Conservation (phyloP, 352 stramenopile species). For the Pythium periplocum region DNA sequence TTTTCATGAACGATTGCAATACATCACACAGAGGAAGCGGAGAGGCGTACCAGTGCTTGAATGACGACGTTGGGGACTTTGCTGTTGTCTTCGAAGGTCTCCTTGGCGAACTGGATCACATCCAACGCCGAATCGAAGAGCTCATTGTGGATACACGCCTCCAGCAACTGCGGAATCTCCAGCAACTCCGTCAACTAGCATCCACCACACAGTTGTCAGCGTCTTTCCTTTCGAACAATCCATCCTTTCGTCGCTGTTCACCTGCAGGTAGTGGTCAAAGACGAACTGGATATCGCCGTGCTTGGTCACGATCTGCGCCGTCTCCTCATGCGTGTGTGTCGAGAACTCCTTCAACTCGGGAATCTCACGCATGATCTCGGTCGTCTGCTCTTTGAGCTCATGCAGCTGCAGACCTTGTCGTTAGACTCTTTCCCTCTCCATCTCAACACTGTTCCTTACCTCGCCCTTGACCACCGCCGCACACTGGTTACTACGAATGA, state of each 20-base stretch:
- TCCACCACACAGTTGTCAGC: slow-evolving; percentile 3
- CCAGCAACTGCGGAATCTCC: slow-evolving; percentile 96
- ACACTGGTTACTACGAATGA: slow-evolving; percentile 89
- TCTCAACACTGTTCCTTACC: slow-evolving; percentile 15
- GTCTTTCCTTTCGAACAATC: not conserved
- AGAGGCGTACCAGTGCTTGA: slow-evolving; percentile 34
- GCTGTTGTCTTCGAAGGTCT: slow-evolving; percentile 47
- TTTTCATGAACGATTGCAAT: too few relatives aligned
- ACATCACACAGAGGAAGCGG: not conserved
- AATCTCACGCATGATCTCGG: slow-evolving; percentile 37
- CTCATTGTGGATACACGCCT: slow-evolving; percentile 95
- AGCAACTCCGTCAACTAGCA: slow-evolving; percentile 93
- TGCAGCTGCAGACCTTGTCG: slow-evolving; percentile 26
- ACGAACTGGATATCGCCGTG: slow-evolving; percentile 87
- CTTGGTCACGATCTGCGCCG: slow-evolving; percentile 51
- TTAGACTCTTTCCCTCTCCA: too few relatives aligned
- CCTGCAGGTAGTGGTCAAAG: slow-evolving; percentile 86
- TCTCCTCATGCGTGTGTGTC: slow-evolving; percentile 42
- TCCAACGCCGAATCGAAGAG: slow-evolving; percentile 96
- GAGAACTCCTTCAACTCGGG: slow-evolving; percentile 56
- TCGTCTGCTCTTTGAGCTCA: slow-evolving; percentile 67
- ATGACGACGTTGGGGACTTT: slow-evolving; percentile 54
- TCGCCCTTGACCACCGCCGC: slow-evolving; percentile 76
- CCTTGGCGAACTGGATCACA: slow-evolving; percentile 90
- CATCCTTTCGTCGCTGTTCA: slow-evolving; percentile 9